phyloP scores from a whole-genome alignment of 2,329 filamentous ascomycete species.

The Talaromyces albobiverticillius region DNA sequence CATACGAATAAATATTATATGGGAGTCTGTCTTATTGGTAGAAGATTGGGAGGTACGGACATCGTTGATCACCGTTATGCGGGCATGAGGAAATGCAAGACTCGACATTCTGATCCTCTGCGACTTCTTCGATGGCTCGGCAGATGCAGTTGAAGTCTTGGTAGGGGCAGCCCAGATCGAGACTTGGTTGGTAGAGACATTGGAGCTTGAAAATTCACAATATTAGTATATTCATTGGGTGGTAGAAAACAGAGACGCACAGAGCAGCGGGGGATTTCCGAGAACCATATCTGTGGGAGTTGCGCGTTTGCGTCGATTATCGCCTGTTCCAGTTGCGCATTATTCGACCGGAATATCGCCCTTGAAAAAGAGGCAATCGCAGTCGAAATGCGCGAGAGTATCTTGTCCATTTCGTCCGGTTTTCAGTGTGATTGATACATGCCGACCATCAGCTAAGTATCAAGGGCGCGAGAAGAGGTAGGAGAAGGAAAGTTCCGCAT shows the following conservation, averaged over 20 bases:
- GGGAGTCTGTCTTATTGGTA: too few relatives aligned
- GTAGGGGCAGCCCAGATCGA: not conserved
- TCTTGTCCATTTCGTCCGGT: too few relatives aligned
- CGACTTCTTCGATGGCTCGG: not conserved
- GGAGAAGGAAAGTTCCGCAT: too few relatives aligned
- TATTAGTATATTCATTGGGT: too few relatives aligned
- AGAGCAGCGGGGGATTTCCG: not conserved
- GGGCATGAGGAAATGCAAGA: not conserved
- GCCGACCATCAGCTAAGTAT: too few relatives aligned
- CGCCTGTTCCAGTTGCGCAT: not conserved
- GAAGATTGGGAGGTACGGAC: too few relatives aligned
- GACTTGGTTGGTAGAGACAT: not conserved
- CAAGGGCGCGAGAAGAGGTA: too few relatives aligned
- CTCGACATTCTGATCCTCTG: not conserved
- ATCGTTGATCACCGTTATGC: not conserved
- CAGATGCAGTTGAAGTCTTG: not conserved
- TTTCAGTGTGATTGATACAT: too few relatives aligned
- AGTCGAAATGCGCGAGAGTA: too few relatives aligned
- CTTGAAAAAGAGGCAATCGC: too few relatives aligned
- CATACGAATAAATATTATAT: not conserved
- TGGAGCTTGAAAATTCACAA: not conserved
- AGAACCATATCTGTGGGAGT: not conserved
- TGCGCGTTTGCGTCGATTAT: not conserved
- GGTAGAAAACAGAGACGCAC: too few relatives aligned
- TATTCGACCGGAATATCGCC: too few relatives aligned